Evolutionary conservation across 2,329 filamentous ascomycete species (phyloP).

Genomic region (Colletotrichum sp.): DNA sequence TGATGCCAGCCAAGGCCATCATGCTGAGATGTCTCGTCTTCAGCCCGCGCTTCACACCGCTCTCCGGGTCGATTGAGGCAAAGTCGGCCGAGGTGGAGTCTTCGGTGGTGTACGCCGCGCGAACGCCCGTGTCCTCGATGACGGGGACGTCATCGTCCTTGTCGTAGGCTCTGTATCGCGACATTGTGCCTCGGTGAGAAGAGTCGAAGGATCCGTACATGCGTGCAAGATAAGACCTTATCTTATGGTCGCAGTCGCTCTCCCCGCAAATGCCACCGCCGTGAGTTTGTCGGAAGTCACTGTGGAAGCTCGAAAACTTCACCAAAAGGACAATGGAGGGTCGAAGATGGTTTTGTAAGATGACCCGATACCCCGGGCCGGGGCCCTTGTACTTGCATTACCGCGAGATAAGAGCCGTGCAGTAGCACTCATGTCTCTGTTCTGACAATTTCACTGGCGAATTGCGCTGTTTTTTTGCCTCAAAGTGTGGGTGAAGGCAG

Average conservation of each 20-base stretch:
- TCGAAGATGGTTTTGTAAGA: not conserved
- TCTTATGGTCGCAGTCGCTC: not conserved
- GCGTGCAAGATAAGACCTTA: not conserved
- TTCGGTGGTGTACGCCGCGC: not conserved
- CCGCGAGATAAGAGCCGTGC: not conserved
- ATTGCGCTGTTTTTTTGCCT: not conserved
- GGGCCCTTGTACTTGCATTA: not conserved
- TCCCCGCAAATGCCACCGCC: not conserved
- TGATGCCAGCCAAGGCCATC: conserved; percentile 68
- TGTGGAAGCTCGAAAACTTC: not conserved
- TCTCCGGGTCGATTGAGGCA: conserved; percentile 60
- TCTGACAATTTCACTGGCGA: not conserved
- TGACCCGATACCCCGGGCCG: not conserved
- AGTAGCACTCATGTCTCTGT: not conserved
- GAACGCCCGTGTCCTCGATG: not conserved
- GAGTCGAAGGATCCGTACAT: not conserved
- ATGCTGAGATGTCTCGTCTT: conserved; percentile 73
- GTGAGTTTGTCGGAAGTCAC: not conserved
- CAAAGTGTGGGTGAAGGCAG: not conserved
- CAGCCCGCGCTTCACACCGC: conserved; percentile 71
- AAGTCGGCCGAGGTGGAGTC: conserved; percentile 41
- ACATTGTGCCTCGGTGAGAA: not conserved
- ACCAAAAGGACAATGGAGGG: not conserved
- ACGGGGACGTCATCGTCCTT: conserved; percentile 12
- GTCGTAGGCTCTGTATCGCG: conserved; percentile 12